phyloP scores from a whole-genome alignment of 169 alveolate genomes.

The Cryptosporidium ubiquitum region DNA sequence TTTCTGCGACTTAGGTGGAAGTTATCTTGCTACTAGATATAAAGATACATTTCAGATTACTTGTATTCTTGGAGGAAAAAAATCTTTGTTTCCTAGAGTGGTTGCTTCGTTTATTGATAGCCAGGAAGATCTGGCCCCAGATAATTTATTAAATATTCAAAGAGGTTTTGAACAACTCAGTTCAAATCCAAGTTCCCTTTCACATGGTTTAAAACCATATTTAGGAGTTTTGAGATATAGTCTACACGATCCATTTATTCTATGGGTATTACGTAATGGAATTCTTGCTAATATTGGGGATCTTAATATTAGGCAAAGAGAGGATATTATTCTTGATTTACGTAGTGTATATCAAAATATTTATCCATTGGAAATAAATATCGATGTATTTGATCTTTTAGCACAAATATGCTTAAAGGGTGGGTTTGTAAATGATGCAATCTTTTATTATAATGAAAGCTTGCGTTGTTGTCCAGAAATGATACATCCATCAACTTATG shows the following conservation, averaged over 20 bases:
- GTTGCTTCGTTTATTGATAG: conserved; percentile 57
- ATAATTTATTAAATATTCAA: conserved; percentile 43
- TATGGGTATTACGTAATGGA: conserved; percentile 50
- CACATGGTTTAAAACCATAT: conserved; percentile 38
- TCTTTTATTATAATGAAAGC: conserved; percentile 56
- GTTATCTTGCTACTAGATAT: conserved; percentile 82
- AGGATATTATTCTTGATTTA: conserved; percentile 38
- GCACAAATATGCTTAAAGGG: conserved; percentile 69
- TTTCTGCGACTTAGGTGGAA: conserved; percentile 83
- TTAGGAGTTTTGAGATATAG: conserved; percentile 53
- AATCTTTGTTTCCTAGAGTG: conserved; percentile 48
- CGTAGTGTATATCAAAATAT: conserved; percentile 45
- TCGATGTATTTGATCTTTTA: conserved; percentile 54
- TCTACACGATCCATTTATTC: conserved; percentile 48
- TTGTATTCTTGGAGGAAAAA: conserved; percentile 68
- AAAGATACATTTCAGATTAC: conserved; percentile 86
- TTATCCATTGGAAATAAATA: conserved; percentile 44
- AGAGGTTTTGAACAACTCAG: conserved; percentile 35
- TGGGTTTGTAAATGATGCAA: conserved; percentile 68
- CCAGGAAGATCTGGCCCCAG: conserved; percentile 54
- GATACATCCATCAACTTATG: conserved; percentile 70
- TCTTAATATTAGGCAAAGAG: conserved; percentile 51
- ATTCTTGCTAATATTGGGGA: conserved; percentile 42
- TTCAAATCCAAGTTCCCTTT: neutral
- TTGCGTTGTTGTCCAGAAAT: conserved; percentile 46